Evolutionary conservation across 768 basidiomycete species (phyloP).

Genomic region (Leccinum arenicola): DNA sequence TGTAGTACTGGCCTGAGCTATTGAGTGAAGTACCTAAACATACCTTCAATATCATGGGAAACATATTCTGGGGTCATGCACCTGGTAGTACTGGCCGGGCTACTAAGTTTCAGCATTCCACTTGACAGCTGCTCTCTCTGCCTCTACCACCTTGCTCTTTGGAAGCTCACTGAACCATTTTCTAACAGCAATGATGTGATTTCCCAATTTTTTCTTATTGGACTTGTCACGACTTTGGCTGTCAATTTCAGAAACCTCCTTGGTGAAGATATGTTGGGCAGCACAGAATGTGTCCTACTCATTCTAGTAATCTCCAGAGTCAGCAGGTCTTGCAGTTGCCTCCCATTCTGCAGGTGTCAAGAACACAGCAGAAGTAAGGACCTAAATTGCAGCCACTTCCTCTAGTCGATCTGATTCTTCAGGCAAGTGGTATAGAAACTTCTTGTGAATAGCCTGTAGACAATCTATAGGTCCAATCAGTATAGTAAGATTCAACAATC

Average conservation of each 20-base stretch:
- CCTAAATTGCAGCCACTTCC: background rate
- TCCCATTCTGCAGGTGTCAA: background rate
- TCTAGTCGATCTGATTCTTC: background rate
- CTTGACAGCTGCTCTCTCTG: background rate
- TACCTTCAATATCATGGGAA: too few relatives aligned
- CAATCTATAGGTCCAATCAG: background rate
- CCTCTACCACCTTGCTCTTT: background rate
- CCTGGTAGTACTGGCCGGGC: too few relatives aligned
- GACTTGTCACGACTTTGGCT: background rate
- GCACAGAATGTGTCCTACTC: background rate
- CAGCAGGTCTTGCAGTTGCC: background rate
- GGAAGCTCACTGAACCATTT: constrained; percentile 3
- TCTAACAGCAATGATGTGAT: background rate
- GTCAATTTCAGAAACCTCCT: background rate
- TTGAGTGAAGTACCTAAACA: too few relatives aligned
- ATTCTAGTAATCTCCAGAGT: background rate
- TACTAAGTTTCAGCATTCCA: too few relatives aligned
- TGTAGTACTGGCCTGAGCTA: too few relatives aligned
- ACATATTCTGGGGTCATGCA: too few relatives aligned
- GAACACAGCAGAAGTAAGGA: background rate
- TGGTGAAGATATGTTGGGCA: background rate
- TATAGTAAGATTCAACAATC: background rate
- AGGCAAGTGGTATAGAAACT: background rate
- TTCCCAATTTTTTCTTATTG: background rate
- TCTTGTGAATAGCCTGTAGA: background rate